Evolutionary conservation across 1,284 basidiomycete genomes (phyloP).

Genomic region (Apiotrichum brassicae): DNA sequence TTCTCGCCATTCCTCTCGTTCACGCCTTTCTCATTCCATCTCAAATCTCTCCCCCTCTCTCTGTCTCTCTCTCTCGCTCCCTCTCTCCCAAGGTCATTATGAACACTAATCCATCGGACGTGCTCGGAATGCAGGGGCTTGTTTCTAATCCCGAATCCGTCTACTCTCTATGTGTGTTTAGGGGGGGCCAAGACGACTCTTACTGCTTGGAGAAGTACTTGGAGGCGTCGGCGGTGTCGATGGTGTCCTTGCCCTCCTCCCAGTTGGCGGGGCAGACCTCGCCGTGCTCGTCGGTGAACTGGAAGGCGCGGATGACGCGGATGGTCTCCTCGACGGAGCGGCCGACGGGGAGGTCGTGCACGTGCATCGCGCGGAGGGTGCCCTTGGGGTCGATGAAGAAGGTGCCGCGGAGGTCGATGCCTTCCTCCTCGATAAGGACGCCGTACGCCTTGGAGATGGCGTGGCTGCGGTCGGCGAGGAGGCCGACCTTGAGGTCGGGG

Average conservation of each 20-base stretch:
- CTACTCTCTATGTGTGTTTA: background rate
- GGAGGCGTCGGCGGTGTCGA: slow-evolving; percentile 52
- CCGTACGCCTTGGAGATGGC: slow-evolving; percentile 61
- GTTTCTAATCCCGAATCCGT: background rate
- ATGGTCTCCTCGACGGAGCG: slow-evolving; percentile 85
- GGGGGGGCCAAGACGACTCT: slow-evolving; percentile 16
- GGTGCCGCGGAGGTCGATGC: slow-evolving; percentile 74
- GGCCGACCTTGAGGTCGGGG: slow-evolving; percentile 71
- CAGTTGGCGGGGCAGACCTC: slow-evolving; percentile 88
- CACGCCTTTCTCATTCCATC: background rate
- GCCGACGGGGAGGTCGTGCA: slow-evolving; percentile 85
- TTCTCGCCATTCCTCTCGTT: background rate
- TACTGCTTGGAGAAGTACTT: slow-evolving; percentile 62
- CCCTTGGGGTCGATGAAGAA: slow-evolving; percentile 89
- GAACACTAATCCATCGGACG: slow-evolving; percentile 2
- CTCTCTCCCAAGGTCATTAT: background rate
- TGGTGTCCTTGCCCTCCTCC: slow-evolving; percentile 48
- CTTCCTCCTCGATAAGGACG: slow-evolving; percentile 76
- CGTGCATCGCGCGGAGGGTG: slow-evolving; percentile 53
- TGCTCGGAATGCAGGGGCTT: background rate
- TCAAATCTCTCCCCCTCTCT: background rate
- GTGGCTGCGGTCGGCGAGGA: slow-evolving; percentile 50
- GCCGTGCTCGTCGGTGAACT: slow-evolving; percentile 66
- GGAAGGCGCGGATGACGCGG: slow-evolving; percentile 84
- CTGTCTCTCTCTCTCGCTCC: background rate